phyloP scores from a whole-genome alignment of 2,329 filamentous ascomycete species.

The Trichothecium sympodiale region DNA sequence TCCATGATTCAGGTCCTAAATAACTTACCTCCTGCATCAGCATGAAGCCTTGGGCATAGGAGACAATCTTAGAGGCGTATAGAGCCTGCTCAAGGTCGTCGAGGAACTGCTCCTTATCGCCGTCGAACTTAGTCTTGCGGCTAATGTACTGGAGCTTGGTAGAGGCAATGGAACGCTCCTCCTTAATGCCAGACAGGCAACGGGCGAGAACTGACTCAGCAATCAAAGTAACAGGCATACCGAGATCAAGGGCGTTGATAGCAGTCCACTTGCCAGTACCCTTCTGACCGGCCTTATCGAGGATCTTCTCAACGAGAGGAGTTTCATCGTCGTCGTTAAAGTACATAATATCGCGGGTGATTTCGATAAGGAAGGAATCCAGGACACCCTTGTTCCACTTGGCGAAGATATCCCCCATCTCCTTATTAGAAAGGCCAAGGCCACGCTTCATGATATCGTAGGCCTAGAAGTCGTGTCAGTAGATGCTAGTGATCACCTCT shows the following conservation, averaged over 20 bases:
- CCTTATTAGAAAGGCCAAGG: slow-evolving; percentile 77
- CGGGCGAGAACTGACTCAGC: slow-evolving; percentile 93
- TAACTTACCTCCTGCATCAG: slow-evolving; percentile 85
- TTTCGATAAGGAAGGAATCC: slow-evolving; percentile 98
- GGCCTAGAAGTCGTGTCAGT: slow-evolving; percentile 47
- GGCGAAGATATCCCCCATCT: slow-evolving; percentile 88
- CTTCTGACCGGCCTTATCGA: slow-evolving; percentile 98
- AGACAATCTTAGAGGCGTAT: slow-evolving; percentile 99
- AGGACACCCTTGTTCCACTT: slow-evolving; percentile 99
- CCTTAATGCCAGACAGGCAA: slow-evolving; percentile 90
- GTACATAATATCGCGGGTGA: slow-evolving; percentile 97
- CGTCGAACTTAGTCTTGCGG: slow-evolving; percentile 69
- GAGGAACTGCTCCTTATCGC: slow-evolving; percentile 87
- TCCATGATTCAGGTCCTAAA: not conserved
- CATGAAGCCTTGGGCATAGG: slow-evolving; percentile 99
- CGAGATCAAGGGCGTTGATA: slow-evolving; percentile 96
- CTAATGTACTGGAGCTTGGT: slow-evolving; percentile 63
- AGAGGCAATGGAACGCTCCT: slow-evolving; percentile 76
- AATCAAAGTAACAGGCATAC: slow-evolving; percentile 96
- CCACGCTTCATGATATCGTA: slow-evolving; percentile 99
- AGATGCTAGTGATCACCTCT: not conserved
- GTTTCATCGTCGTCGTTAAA: slow-evolving; percentile 91
- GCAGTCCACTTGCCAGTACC: slow-evolving; percentile 99
- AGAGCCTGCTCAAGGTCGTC: slow-evolving; percentile 97
- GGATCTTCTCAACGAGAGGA: slow-evolving; percentile 94